Base-by-base conservation (phyloP, 2,329 filamentous ascomycete species). In the Apiospora koreana region DNA sequence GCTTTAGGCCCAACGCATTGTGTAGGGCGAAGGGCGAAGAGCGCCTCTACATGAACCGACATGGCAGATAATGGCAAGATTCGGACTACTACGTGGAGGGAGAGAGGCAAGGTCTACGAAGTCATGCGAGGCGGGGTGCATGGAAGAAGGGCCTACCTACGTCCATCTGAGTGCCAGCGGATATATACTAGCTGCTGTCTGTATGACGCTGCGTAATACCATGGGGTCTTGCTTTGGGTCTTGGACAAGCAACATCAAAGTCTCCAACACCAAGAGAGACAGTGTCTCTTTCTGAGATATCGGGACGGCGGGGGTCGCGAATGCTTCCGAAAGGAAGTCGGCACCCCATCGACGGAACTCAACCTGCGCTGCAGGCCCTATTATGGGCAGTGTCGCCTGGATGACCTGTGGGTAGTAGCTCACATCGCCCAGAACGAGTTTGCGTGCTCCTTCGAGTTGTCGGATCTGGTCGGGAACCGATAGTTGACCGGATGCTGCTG, bases 341-440 rank as follows among this genome's bases (percentile, higher is more conserved):
- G 95, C 92, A 35, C 95, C 96, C 96, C 96, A 99, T 92, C 95
- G 87, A 81, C 94, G 92, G 77, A 98, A 85, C 81, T 97, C 94
- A 70, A 97, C 83, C 72, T 89, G 88, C 73, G 93, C 88, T 74
- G 87, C 86, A 68, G 92, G 89, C 72, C 92, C 91, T 81, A 98
- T 93, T 77, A 98, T 95, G 69, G 95, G 94, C n/a, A 98, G 85
- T 73, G 98, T 94, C 65, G 94, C 94, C 78, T 94, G 93, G 73
- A 99, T 92, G 79, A 99, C 95, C 81, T 93, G 94, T 67, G 92
- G 91, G 81, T 98, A 99, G 83, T 97, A 94, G 78, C 90, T 91
- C 73, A 95, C 88, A 82, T 98, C 95, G 75, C 89, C 90, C 71
- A 98, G 88, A 69, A 97, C 95, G 72, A 98, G 92, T 80, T 93